phyloP scores from a whole-genome alignment of 2,329 filamentous ascomycete genomes.

The Cercospora sp. region DNA sequence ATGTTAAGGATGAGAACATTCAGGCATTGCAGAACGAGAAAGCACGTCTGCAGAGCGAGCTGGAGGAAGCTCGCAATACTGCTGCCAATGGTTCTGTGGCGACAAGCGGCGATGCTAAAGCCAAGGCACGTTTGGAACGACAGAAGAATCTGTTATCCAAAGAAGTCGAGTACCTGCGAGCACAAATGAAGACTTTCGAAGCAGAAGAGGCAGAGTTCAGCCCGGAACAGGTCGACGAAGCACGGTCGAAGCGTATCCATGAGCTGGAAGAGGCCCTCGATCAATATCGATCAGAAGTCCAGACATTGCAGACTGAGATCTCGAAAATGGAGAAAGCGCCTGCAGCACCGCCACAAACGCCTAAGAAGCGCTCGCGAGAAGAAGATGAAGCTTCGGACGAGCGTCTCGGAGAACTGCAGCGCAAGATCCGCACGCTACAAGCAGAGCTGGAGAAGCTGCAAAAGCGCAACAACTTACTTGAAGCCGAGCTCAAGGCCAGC shows the following conservation, averaged over 20 bases:
- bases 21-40: constrained; percentile 71
- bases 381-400: constrained; percentile 61
- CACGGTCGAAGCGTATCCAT: constrained; percentile 71
- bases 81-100: constrained; percentile 36
- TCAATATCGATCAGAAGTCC: constrained; percentile 78
- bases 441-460: constrained; percentile 71
- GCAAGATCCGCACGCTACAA: constrained; percentile 84
- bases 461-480: constrained; percentile 67
- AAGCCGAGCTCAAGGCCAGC: constrained; percentile 72
- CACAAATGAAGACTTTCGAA: constrained; percentile 83
- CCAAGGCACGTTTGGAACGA: constrained; percentile 74
- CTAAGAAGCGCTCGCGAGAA: constrained; percentile 38
- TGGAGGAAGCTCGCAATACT: constrained; percentile 65
- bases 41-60: constrained; percentile 61
- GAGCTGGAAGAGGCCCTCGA: constrained; percentile 86
- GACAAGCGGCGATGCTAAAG: constrained; percentile 61
- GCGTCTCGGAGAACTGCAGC: constrained; percentile 76
- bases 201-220: constrained; percentile 85
- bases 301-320: constrained; percentile 73
- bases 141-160: constrained; percentile 84
- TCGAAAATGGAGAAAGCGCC: constrained; percentile 57
- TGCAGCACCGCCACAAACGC: constrained; percentile 65
- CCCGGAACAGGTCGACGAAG: constrained; percentile 73
- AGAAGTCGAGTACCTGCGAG: constrained; percentile 90
- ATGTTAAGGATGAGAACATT: constrained; percentile 74